Evolutionary conservation across 371 early-diverging fungal species (phyloP).

Genomic region (Mucor saturninus): DNA sequence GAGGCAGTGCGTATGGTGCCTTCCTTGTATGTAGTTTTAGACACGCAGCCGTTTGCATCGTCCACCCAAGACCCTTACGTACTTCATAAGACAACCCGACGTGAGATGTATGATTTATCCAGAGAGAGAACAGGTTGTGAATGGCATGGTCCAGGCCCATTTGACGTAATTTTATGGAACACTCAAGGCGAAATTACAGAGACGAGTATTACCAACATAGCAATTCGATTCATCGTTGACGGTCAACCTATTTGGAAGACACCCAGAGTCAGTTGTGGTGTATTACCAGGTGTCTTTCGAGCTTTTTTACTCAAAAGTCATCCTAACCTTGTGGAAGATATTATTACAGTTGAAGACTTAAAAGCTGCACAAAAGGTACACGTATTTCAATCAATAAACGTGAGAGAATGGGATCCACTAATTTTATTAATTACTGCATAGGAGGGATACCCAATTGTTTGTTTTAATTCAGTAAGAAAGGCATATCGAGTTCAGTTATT

Average conservation of each 20-base stretch:
- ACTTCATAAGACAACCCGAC: slow-evolving; percentile 61
- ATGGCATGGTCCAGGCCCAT: slow-evolving; percentile 42
- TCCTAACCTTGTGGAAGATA: slow-evolving; percentile 34
- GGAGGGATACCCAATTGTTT: slow-evolving; percentile 44
- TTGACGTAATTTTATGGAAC: slow-evolving; percentile 66
- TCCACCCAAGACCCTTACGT: slow-evolving; percentile 49
- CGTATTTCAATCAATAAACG: neutral
- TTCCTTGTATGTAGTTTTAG: slow-evolving; percentile 38
- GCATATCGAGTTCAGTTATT: slow-evolving; percentile 39
- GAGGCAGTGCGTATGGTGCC: slow-evolving; percentile 15
- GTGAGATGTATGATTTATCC: slow-evolving; percentile 56
- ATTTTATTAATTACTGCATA: slow-evolving; percentile 8
- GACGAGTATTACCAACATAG: slow-evolving; percentile 66
- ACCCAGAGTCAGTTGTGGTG: slow-evolving; percentile 48
- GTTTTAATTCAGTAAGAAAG: slow-evolving; percentile 62
- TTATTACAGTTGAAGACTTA: slow-evolving; percentile 52
- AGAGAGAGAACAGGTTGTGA: slow-evolving; percentile 44
- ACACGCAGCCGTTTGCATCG: slow-evolving; percentile 34
- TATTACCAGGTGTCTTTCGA: slow-evolving; percentile 60
- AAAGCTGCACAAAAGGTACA: slow-evolving; percentile 48
- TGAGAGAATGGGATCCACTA: neutral
- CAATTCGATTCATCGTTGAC: slow-evolving; percentile 38
- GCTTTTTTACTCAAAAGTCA: slow-evolving; percentile 38
- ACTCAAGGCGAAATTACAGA: slow-evolving; percentile 56
- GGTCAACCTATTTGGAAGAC: slow-evolving; percentile 47